Base-by-base conservation (phyloP, 2,329 filamentous ascomycete genomes). In the Albifimbria verrucaria region DNA sequence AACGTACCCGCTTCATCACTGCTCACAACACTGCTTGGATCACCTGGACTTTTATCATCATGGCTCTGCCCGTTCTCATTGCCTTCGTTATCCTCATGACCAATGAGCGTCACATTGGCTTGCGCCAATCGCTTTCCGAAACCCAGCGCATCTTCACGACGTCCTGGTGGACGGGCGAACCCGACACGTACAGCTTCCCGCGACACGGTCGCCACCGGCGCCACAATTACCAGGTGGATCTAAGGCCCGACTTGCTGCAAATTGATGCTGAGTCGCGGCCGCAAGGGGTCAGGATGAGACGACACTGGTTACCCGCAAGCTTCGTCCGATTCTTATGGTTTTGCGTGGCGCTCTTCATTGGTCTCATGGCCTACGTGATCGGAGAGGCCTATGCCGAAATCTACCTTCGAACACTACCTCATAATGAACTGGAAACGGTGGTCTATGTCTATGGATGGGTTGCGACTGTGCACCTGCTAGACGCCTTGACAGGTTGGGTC, bases 371-470 rank as follows among this genome's bases (percentile, higher is more conserved):
- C 15, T 88, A 88, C 66, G 79, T 87, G 10, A 76, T 88, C 58
- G 85, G 85, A 65, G 85, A 88, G 67, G 83, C 83, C 1, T 88
- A 88, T 65, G 85, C 85, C 17, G 85, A 88, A 70, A 81, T 87
- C 12, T 88, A 88, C 59, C 73, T 88, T 36, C 77, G 83, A 39
- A 88, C 85, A 1, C 69, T 88, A 52, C 85, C 85, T 4, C 85
- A 88, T 62, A 79, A 80, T 68, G 87, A 79, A 55, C 73, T 85
- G 57, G 84, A 88, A 65, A 88, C 85, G 0, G 80, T 88, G 50
- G 75, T 86, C 11, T 88, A 88, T 62, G 85, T 88, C 48, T 88
- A 88, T 65, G 85, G 83, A 48, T 88, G 85, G 85, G 82, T 88
- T 10, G 74, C 79, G 25, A 88, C 84, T 2, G 83, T 88, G 9